Base-by-base conservation (phyloP, 208 protist genomes). In the Crithidia brevicula region DNA sequence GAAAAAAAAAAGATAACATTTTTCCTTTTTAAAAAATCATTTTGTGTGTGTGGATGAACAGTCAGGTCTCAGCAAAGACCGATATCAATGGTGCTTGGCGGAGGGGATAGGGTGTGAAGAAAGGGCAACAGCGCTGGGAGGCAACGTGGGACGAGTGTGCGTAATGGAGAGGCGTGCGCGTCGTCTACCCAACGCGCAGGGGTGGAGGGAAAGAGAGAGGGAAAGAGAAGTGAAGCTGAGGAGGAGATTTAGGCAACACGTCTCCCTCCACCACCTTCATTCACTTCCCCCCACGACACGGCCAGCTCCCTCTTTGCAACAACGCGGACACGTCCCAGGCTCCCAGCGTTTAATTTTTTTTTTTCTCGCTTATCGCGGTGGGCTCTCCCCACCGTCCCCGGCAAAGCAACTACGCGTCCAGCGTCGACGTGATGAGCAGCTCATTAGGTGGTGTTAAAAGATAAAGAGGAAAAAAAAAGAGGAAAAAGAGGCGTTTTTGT, bases 401-500 rank as follows among this genome's bases (percentile, higher is more conserved):
- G n/a, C n/a, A n/a, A n/a, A n/a, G 23, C 52, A 43, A 40, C 5
- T 30, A 22, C 47, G 9, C 30, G 50, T 36, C 50, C 8, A 18
- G 50, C 50, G 50, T 38, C n/a, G 50, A 16, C 23, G 28, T 11
- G 20, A 15, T 18, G 7, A 56, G 9, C 20, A 20, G 28, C 36
- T 56, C 50, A 43, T 58, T 58, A 58, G 36, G 38, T 2, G 23
- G 7, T 4, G n/a, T 60, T 47, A 60, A 25, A 18, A 53, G 4
- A 71, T 47, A 60, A 25, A 18, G 43, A 5, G 63, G 7, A 54
- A 36, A 54, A 28, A 45, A 30, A 51, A 22, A 51, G 36, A 51
- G 16, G 23, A 22, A 47, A 50, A 50, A 72, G 33, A 71, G 49
- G 45, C 30, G 28, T 58, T 58, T 56, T 64, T 60, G 8, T 18